A percentile compares a stretch with the other conserved stretches of the same genome.
phyloP scores from a whole-genome alignment of 2,329 filamentous ascomycete genomes.

The Pseudocercospora eumusae region DNA sequence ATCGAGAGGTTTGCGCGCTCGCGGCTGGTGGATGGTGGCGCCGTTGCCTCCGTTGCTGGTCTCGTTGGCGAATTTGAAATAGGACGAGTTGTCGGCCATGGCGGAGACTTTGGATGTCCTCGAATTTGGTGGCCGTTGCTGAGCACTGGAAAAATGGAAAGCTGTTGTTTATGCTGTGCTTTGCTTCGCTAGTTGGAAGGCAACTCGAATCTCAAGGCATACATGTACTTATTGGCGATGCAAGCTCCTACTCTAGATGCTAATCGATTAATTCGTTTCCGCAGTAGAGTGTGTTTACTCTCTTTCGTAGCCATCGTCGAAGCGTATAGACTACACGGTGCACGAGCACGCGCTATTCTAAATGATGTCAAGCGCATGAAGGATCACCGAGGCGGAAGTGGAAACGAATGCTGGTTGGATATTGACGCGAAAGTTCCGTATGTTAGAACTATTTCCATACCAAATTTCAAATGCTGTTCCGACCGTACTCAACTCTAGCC shows the following conservation, averaged over 20 bases:
- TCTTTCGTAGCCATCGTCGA: slow-evolving; percentile 9
- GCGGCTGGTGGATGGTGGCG: slow-evolving; percentile 32
- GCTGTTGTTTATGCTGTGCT: slow-evolving; percentile 5
- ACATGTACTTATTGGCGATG: too few relatives aligned
- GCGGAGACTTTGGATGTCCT: background rate
- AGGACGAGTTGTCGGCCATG: slow-evolving; percentile 8
- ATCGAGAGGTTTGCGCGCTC: slow-evolving; percentile 33
- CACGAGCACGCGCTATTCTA: slow-evolving; percentile 11
- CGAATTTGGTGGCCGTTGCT: background rate
- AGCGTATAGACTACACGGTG: slow-evolving; percentile 3
- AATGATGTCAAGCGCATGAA: slow-evolving; percentile 11
- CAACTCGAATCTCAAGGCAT: slow-evolving; percentile 2
- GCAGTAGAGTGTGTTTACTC: background rate
- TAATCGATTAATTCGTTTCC: background rate
- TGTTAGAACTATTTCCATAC: too few relatives aligned
- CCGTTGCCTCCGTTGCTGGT: background rate
- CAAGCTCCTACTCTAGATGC: background rate
- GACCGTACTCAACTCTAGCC: too few relatives aligned
- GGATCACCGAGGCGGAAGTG: slow-evolving; percentile 5
- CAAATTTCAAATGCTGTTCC: too few relatives aligned
- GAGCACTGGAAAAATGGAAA: background rate
- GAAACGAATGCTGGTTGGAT: too few relatives aligned
- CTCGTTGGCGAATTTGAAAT: slow-evolving; percentile 6
- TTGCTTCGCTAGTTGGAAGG: background rate
- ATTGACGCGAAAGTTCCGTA: too few relatives aligned